Percentiles rank a stretch among this genome's conserved stretches.
Conservation (phyloP, 2,329 filamentous ascomycete genomes). For the Verticillium dahliae region DNA sequence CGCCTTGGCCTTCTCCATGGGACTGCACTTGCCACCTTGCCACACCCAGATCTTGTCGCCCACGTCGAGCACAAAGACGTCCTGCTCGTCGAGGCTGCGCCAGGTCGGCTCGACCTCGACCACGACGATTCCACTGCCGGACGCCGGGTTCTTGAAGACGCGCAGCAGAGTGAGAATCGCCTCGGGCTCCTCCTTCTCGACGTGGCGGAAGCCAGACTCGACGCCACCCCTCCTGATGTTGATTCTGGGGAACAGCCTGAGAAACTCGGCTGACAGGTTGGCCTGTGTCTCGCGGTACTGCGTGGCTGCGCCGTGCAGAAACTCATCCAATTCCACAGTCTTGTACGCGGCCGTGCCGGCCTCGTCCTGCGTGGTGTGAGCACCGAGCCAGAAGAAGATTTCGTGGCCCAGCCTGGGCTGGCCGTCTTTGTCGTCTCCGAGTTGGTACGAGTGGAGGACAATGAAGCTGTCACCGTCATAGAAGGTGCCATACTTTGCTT, state of each 20-base stretch:
- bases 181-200: slow-evolving; percentile 37
- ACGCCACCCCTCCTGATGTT: slow-evolving; percentile 56
- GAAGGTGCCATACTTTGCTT: slow-evolving; percentile 51
- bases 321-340: slow-evolving; percentile 64
- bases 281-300: slow-evolving; percentile 61
- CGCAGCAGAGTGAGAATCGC: slow-evolving; percentile 49
- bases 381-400: slow-evolving; percentile 65
- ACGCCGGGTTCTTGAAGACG: slow-evolving; percentile 53
- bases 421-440: slow-evolving; percentile 33
- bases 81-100: slow-evolving; percentile 55
- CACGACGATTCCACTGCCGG: slow-evolving; percentile 46
- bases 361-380: slow-evolving; percentile 61
- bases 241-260: slow-evolving; percentile 53
- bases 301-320: slow-evolving; percentile 52
- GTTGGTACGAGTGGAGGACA: slow-evolving; percentile 52
- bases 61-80: slow-evolving; percentile 60
- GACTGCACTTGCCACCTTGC: slow-evolving; percentile 59
- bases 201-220: slow-evolving; percentile 55
- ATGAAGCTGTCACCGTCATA: slow-evolving; percentile 65
- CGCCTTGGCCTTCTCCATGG: slow-evolving; percentile 64
- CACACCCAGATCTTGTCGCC: slow-evolving; percentile 62
- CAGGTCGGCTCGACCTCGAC: slow-evolving; percentile 58
- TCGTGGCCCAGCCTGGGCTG: slow-evolving; percentile 48
- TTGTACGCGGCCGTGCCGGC: slow-evolving; percentile 65
- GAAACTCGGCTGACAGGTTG: slow-evolving; percentile 52